Evolutionary conservation across 768 basidiomycete species (phyloP).

Genomic region (Termitomyces sp.): DNA sequence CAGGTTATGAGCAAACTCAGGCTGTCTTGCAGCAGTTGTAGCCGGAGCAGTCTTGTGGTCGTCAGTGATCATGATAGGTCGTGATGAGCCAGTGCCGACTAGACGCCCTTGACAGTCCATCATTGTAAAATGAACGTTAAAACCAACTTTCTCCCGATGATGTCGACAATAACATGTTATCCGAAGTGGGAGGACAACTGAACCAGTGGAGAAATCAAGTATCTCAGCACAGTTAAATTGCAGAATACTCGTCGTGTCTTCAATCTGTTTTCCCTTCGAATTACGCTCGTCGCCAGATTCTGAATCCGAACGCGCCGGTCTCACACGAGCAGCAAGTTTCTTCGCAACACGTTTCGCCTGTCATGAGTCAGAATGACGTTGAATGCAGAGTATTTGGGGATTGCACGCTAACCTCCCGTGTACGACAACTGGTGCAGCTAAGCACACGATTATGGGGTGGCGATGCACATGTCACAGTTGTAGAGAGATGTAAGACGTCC

Average conservation of each 20-base stretch:
- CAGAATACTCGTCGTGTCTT: constrained; percentile 80
- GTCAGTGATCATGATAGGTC: constrained; percentile 98
- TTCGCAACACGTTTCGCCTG: constrained; percentile 87
- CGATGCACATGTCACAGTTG: constrained; percentile 76
- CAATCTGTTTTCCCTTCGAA: constrained; percentile 42
- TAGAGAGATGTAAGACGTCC: constrained; percentile 67
- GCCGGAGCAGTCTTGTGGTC: constrained; percentile 83
- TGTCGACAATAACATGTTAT: constrained; percentile 99
- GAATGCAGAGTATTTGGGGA: constrained; percentile 1
- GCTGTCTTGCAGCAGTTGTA: constrained; percentile 21
- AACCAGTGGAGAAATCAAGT: constrained; percentile 84
- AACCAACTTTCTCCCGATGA: constrained; percentile 95
- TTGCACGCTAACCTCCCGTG: constrained; percentile 61
- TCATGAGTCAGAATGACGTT: constrained; percentile 7
- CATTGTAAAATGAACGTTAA: constrained; percentile 85
- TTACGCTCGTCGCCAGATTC: constrained; percentile 57
- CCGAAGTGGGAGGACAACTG: constrained; percentile 84
- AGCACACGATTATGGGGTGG: constrained; percentile 71
- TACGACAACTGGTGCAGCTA: constrained; percentile 84
- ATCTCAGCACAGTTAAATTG: constrained; percentile 94
- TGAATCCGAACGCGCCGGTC: constrained; percentile 72
- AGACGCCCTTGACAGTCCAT: constrained; percentile 73
- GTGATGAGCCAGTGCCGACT: constrained; percentile 76
- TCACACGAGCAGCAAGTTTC: constrained; percentile 79
- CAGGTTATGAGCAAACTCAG: constrained; percentile 27